Evolutionary conservation across 129 eudicot species (phyloP), one percentile per base, ranked within the genome.

Genomic region (Erigeron canadensis): DNA sequence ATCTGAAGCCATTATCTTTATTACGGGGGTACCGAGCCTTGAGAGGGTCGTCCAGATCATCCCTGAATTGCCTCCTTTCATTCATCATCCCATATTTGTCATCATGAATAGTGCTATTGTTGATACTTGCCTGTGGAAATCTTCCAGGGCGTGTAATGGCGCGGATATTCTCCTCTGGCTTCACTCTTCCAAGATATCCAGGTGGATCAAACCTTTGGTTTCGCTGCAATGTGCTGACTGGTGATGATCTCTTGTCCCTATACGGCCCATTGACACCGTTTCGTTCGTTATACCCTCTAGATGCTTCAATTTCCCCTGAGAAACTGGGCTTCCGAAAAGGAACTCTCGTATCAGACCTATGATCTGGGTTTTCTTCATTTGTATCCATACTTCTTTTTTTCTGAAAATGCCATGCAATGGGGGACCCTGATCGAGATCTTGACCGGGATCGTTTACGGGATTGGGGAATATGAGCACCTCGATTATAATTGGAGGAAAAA

Each of bases 381-480:
- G 70, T 23, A 67, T 79, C 74, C 55, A 78, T 56, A 7, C 70
- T 74, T 4, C 82, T 37, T 63, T 75, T 87, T 59, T 86, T 82
- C 75, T 78, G 85, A 34, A 77, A 70, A 75, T 82, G 75, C 94
- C 88, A 90, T 19, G 87, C 59, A 58, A 75, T 79, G 39, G 96
- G 96, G 10, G 97, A 88, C 54, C 87, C 88, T 5, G 91, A 69
- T 79, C 87, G 75, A 21, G 97, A 91, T 81, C 91, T 81, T 58
- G 96, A 88, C 42, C 96, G 72, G 38, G 96, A 82, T 42, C 78
- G 86, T 48, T 82, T 84, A 5, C 77, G 71, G 39, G 84, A 60
- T 61, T 76, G 65, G 2, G 92, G 77, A 41, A 59, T 12, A 72
- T 78, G 85, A 38, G 75, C 46, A n/a, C 71, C 73, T 72, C 83